Percentiles rank a stretch among this genome's conserved stretches.
Conservation (phyloP, 2,329 filamentous ascomycete genomes). For the Magnaporthiopsis poae region DNA sequence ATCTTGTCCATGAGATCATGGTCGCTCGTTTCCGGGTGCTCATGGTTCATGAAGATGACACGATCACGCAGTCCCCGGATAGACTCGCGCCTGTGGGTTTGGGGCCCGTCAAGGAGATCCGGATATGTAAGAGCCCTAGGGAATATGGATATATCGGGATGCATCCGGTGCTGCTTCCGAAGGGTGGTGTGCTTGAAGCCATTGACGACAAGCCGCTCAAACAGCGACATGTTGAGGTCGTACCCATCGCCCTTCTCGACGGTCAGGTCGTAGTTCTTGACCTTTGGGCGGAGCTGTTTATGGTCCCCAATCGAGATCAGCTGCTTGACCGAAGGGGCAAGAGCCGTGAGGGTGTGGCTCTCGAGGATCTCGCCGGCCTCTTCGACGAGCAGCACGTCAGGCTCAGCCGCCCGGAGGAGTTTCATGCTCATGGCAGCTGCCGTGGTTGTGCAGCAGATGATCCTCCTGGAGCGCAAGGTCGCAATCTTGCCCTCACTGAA, state of each 20-base stretch:
- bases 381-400: conserved; percentile 56
- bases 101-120: conserved; percentile 43
- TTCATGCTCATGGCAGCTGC: conserved; percentile 53
- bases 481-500: conserved; percentile 31
- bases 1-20: conserved; percentile 33
- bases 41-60: conserved; percentile 59
- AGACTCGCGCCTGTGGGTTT: conserved; percentile 34
- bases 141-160: conserved; percentile 54
- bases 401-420: conserved; percentile 41
- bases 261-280: conserved; percentile 48
- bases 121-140: conserved; percentile 52
- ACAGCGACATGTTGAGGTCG: conserved; percentile 57
- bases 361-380: conserved; percentile 68
- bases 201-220: conserved; percentile 55
- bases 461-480: conserved; percentile 41
- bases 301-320: conserved; percentile 65
- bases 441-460: conserved; percentile 65
- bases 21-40: conserved; percentile 39
- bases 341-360: conserved; percentile 52
- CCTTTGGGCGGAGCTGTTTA: conserved; percentile 60
- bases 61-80: conserved; percentile 49
- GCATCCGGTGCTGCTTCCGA: conserved; percentile 56
- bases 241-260: conserved; percentile 57
- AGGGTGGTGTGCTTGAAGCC: conserved; percentile 45
- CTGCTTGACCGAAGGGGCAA: conserved; percentile 47